A percentile compares a stretch with the other conserved stretches of the same genome.
phyloP scores from a whole-genome alignment of 225 moss, liverwort and hornwort species.

The Physcomitrium patens region DNA sequence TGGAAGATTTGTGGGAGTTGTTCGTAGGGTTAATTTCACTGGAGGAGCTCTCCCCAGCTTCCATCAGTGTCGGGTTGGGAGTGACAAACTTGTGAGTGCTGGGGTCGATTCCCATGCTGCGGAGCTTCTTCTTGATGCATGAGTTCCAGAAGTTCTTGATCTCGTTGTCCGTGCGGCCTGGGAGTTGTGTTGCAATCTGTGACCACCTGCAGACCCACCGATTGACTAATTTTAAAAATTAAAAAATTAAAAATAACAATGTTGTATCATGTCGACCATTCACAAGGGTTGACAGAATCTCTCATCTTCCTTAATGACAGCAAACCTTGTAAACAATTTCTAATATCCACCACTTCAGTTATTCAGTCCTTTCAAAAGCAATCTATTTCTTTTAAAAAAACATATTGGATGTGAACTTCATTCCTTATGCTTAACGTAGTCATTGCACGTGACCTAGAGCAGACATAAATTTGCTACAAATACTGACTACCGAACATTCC shows the following conservation, averaged over 20 bases:
- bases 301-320: too few relatives aligned
- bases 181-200: slow-evolving; percentile 84
- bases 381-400: too few relatives aligned
- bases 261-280: neutral
- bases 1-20: neutral
- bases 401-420: too few relatives aligned
- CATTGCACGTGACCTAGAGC: too few relatives aligned
- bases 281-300: neutral
- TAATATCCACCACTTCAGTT: too few relatives aligned
- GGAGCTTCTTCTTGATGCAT: slow-evolving; percentile 92
- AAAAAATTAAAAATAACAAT: neutral
- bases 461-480: too few relatives aligned
- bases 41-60: slow-evolving; percentile 28
- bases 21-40: slow-evolving; percentile 7
- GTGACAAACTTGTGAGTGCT: slow-evolving; percentile 64
- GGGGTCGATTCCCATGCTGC: slow-evolving; percentile 85
- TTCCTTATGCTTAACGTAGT: too few relatives aligned
- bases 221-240: too few relatives aligned
- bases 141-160: slow-evolving; percentile 99
- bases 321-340: too few relatives aligned
- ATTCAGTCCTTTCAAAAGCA: too few relatives aligned
- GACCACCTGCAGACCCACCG: slow-evolving; percentile 68
- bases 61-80: slow-evolving; percentile 17
- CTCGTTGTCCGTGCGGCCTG: slow-evolving; percentile 96
- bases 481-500: too few relatives aligned